Base-by-base conservation (phyloP, 1,284 basidiomycete species). In the Ganoderma multipileum region DNA sequence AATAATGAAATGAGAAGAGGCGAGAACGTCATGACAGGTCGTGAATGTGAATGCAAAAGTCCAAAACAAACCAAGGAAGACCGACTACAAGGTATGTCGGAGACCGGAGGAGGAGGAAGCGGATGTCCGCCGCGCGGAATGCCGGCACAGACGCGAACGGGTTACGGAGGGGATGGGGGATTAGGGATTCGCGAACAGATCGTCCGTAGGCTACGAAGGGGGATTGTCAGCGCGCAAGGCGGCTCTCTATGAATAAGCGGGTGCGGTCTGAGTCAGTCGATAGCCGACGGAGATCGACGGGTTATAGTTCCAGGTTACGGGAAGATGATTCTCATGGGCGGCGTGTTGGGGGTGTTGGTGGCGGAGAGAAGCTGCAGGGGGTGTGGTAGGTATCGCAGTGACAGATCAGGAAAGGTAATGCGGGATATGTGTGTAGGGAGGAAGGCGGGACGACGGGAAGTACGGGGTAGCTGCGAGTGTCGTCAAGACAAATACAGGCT, bases 161-260 rank as follows among this genome's bases (percentile, higher is more conserved):
- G 12, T 9, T 39, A 33, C 38, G 38, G 38, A 39, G 38, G 38
- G 28, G 60, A 39, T 41, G 23, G 64, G 41, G 63, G 63, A 67
- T 68, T 72, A 72, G 60, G 55, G 41, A 66, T 71, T 50, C 61
- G 66, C 69, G 64, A 64, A 63, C 64, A 61, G 55, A 70, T 64
- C 66, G 68, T 71, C 72, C 69, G 65, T 42, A 68, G 67, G 58
- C 68, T 67, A 70, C 65, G 55, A 42, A 12, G 59, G 42, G 44
- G 63, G 64, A 69, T 65, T 57, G 64, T 72, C 68, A 68, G 69
- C 42, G 50, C 63, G 63, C 36, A n/a, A 55, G 52, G 47, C 47
- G 47, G 68, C 33, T 68, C 55, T 68, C 67, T n/a, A n/a, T 28
- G 23, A 54, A n/a, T 61, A 57, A 38, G 39, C 61, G 57, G 28